Evolutionary conservation across 78 protist genomes (phyloP).

Genomic region (Emiliania huxleyi): DNA sequence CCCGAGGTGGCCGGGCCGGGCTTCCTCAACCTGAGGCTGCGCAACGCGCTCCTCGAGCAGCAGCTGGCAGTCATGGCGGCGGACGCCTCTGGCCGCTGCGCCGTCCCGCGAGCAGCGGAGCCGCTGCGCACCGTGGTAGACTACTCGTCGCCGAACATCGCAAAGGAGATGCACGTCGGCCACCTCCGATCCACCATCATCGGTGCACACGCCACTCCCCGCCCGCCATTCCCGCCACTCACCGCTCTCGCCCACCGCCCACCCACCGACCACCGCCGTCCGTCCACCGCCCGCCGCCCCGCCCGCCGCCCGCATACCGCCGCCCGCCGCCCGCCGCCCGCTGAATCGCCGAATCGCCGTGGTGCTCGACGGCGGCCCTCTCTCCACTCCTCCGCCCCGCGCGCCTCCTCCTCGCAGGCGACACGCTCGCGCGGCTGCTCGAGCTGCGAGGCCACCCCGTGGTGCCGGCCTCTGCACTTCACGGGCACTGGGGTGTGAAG

Average conservation of each 20-base stretch:
- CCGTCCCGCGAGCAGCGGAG: neutral
- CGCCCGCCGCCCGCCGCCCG: too few relatives aligned
- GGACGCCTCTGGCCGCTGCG: neutral
- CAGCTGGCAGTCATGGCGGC: neutral
- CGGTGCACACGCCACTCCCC: constrained; percentile 86
- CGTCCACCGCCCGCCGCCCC: too few relatives aligned
- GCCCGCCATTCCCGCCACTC: too few relatives aligned
- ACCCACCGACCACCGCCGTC: too few relatives aligned
- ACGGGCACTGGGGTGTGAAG: too few relatives aligned
- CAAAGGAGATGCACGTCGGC: constrained; percentile 94
- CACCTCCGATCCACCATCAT: constrained; percentile 91
- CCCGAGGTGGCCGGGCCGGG: constrained; percentile 45
- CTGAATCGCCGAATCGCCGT: too few relatives aligned
- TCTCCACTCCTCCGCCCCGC: too few relatives aligned
- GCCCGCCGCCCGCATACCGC: too few relatives aligned
- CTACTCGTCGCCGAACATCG: constrained; percentile 93
- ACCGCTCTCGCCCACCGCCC: too few relatives aligned
- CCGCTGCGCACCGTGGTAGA: constrained; percentile 71
- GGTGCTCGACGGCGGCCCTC: too few relatives aligned
- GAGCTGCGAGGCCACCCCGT: neutral
- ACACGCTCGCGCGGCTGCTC: neutral
- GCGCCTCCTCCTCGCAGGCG: too few relatives aligned
- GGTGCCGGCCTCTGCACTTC: too few relatives aligned
- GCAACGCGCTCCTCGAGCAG: neutral
- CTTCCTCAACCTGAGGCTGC: constrained; percentile 27